These are phyloP conservation scores for Takakia lepidozioides DNA, from an alignment of 225 moss, liverwort and hornwort genomes.

Conservation along the genomic window DNA sequence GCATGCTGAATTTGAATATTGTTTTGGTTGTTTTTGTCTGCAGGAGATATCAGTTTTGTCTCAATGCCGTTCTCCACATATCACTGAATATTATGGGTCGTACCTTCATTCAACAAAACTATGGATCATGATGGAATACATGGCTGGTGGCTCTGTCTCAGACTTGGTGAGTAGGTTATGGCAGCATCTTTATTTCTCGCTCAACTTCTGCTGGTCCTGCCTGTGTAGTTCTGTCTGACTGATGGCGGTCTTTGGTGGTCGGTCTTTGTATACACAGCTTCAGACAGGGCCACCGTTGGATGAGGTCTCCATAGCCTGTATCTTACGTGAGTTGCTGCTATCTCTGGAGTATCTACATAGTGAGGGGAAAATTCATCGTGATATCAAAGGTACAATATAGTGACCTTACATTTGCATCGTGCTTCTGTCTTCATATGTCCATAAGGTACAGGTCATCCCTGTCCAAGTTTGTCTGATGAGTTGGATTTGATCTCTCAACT, in stretches of 20 bases:
- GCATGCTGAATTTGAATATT: no score
- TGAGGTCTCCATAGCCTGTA: conserved; percentile 89
- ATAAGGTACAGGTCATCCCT: no score
- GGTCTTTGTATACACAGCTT: conserved; percentile 35
- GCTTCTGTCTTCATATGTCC: no score
- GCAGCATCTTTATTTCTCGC: no score
- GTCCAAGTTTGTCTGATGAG: no score
- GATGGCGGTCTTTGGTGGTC: no score
- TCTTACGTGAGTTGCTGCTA: conserved; percentile 76
- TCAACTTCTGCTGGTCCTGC: no score
- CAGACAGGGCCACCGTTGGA: conserved; percentile 94
- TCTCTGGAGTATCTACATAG: conserved; percentile 89
- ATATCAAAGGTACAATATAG: conserved; percentile 84
- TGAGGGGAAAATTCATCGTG: conserved; percentile 96
- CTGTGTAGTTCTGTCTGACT: no score
- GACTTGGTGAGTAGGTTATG: conserved; percentile 50
- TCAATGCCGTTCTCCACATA: conserved; percentile 94
- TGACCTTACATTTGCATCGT: no score
- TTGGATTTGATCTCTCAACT: no score
- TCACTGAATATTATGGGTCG: conserved; percentile 96
- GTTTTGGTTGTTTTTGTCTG: conserved; percentile 9
- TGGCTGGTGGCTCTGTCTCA: conserved; percentile 97
- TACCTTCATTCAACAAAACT: conserved; percentile 89
- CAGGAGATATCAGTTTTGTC: conserved; percentile 99
- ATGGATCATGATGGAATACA: conserved; percentile 99